Evolutionary conservation across 2,329 filamentous ascomycete species (phyloP).

Genomic region (Xylaria sp.): DNA sequence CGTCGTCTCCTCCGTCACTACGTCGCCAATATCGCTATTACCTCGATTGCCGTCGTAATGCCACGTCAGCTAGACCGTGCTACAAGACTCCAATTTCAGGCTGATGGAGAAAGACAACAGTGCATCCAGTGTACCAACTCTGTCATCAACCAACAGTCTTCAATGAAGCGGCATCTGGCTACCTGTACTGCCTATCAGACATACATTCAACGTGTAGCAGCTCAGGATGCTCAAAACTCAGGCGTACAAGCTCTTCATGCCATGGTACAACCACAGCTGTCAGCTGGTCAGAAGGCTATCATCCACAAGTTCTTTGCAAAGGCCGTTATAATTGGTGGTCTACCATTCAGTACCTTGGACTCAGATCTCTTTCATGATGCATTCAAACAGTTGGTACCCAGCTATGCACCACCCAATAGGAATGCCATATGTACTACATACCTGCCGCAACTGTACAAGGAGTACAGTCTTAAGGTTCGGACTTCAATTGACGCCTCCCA

Average conservation of each 20-base stretch:
- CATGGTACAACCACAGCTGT: not conserved
- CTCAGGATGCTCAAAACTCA: not conserved
- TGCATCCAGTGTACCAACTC: too few relatives aligned
- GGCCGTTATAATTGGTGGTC: not conserved
- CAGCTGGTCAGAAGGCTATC: not conserved
- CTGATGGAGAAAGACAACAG: too few relatives aligned
- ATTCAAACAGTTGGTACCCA: not conserved
- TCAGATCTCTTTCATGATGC: not conserved
- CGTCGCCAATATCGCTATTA: too few relatives aligned
- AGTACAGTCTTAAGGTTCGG: not conserved
- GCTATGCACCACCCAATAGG: not conserved
- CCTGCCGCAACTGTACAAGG: not conserved
- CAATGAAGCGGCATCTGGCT: not conserved
- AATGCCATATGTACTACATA: not conserved
- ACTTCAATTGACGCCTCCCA: not conserved
- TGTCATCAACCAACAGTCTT: not conserved
- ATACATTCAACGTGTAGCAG: not conserved
- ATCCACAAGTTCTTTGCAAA: not conserved
- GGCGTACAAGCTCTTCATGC: too few relatives aligned
- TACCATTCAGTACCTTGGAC: not conserved
- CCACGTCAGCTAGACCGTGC: too few relatives aligned
- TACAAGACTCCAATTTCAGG: too few relatives aligned
- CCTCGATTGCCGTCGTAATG: too few relatives aligned
- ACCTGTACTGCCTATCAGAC: not conserved
- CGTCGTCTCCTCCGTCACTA: too few relatives aligned